A percentile compares a stretch with the other conserved stretches of the same genome.
These are phyloP conservation scores for Rhynchospora breviuscula DNA, from an alignment of 176 grass and related monocot genomes.

Conservation along the genomic window DNA sequence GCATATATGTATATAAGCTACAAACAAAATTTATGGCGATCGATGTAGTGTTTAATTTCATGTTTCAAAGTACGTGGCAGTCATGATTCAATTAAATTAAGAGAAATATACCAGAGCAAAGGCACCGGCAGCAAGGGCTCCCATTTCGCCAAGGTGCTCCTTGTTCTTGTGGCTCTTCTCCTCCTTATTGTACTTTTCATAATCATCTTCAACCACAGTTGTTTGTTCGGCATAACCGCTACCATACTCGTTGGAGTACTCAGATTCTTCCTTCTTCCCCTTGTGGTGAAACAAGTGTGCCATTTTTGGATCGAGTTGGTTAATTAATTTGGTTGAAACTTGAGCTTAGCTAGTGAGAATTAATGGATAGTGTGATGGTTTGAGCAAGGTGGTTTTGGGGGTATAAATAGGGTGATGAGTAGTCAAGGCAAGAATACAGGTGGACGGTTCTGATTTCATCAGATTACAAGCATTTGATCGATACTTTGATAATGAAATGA, in stretches of 20 bases:
- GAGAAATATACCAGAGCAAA: slow-evolving; percentile 52
- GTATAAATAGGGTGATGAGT: slow-evolving; percentile 14
- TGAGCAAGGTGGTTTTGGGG: neutral
- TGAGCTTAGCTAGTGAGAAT: slow-evolving; percentile 1
- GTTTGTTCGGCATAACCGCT: slow-evolving; percentile 10
- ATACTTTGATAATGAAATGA: slow-evolving; percentile 16
- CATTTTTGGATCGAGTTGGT: slow-evolving; percentile 22
- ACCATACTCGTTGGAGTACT: slow-evolving; percentile 10
- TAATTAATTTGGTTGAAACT: neutral
- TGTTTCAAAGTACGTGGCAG: neutral
- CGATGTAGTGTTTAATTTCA: neutral
- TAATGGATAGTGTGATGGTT: slow-evolving; percentile 14
- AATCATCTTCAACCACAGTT: slow-evolving; percentile 23
- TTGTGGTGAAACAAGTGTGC: slow-evolving; percentile 26
- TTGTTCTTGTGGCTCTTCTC: slow-evolving; percentile 72
- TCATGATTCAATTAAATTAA: neutral
- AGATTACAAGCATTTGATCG: slow-evolving; percentile 8
- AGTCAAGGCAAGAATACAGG: neutral
- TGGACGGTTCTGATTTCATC: slow-evolving; percentile 19
- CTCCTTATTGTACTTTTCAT: slow-evolving; percentile 50
- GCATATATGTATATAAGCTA: neutral
- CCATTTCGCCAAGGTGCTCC: slow-evolving; percentile 67
- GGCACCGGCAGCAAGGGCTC: slow-evolving; percentile 48
- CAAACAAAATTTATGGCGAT: neutral
- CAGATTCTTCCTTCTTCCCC: slow-evolving; percentile 11